Conservation (phyloP, 495 filamentous ascomycete genomes). For the Massariosphaeria phaeospora region DNA sequence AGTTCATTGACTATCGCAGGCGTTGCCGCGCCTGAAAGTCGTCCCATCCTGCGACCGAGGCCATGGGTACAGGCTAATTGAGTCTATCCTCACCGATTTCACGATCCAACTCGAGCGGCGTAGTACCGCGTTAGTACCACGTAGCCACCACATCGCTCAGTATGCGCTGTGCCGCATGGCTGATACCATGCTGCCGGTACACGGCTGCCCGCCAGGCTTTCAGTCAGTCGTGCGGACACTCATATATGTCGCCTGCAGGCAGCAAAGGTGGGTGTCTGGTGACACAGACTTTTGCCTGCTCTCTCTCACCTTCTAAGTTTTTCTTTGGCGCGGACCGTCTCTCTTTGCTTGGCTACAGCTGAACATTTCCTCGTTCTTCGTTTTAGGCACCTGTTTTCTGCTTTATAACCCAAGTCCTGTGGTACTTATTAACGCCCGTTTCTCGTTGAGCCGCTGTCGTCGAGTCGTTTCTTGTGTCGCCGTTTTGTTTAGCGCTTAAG, state of each 20-base stretch:
- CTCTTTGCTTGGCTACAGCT: constrained; percentile 6
- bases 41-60: not conserved
- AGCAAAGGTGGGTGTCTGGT: constrained; percentile 9
- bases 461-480: not conserved
- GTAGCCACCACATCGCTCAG: constrained; percentile 17
- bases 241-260: constrained; percentile 23
- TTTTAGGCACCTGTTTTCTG: no score
- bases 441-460: not conserved
- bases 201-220: not conserved
- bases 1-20: no score
- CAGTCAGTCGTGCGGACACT: not conserved
- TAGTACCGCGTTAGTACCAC: not conserved
- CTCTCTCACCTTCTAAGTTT: not conserved
- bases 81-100: no score
- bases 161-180: not conserved
- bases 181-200: not conserved
- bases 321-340: constrained; percentile 1
- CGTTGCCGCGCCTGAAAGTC: not conserved
- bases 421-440: not conserved
- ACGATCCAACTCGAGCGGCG: not conserved
- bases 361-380: not conserved
- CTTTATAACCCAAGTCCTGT: no score
- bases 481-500: not conserved
- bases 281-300: constrained; percentile 1
- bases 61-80: not conserved